Conservation (phyloP, 768 basidiomycete genomes). For the Tylopilus sp. region DNA sequence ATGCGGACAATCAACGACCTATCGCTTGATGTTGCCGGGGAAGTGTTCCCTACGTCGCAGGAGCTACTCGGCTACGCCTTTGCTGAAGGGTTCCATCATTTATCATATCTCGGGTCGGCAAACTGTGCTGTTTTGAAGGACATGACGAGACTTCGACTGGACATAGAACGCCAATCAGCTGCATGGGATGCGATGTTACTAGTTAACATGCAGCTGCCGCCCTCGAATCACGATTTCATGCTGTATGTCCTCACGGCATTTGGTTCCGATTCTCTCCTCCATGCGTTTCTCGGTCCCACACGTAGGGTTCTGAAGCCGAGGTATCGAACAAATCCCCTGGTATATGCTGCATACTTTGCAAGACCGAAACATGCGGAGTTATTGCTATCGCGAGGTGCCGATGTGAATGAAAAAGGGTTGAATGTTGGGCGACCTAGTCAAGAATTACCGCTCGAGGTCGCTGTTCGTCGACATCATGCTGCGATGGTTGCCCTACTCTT, state of each 20-base stretch:
- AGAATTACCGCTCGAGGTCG: constrained; percentile 6
- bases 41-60: neutral
- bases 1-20: neutral
- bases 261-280: constrained; percentile 1
- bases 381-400: neutral
- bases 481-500: neutral
- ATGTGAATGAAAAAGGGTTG: constrained; percentile 5
- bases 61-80: constrained; percentile 6
- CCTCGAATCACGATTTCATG: neutral
- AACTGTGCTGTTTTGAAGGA: neutral
- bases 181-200: neutral
- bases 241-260: constrained; percentile 3
- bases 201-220: neutral
- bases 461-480: constrained; percentile 2
- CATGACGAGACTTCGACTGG: neutral
- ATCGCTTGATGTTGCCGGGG: neutral
- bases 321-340: constrained; percentile 4
- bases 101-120: constrained; percentile 1
- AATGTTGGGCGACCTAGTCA: neutral
- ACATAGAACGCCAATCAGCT: neutral
- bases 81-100: constrained; percentile 1
- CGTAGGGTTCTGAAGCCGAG: neutral
- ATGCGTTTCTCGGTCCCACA: neutral
- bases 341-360: constrained; percentile 11
- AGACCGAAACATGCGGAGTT: constrained; percentile 1